Base-by-base conservation (phyloP, 2,329 filamentous ascomycete genomes). In the Sarocladium kiliense region DNA sequence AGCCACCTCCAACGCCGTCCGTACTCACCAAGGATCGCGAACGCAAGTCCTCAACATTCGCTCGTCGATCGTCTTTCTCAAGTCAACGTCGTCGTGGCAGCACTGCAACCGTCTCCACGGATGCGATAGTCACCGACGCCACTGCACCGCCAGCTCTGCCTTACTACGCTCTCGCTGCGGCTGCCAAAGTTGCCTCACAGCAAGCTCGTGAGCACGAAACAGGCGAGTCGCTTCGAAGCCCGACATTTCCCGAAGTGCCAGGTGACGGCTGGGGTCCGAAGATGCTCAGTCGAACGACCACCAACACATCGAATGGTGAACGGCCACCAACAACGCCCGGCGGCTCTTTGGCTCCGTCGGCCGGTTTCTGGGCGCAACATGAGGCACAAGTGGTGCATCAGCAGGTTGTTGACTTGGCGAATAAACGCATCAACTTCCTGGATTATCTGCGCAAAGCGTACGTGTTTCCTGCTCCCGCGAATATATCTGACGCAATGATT, bases 391-490 rank as follows among this genome's bases (percentile, higher is more conserved):
- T 77, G n/a, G 67, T 81, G 27, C 74, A 83, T 58, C 77, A 80
- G 60, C 84, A 86, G 62, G 81, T 99, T 58, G 89, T 93, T 56
- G 93, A 97, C 58, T 83, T 90, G 63, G 88, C 90, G 36, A 87
- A 87, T 57, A 99, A 99, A 76, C 83, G 94, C 62, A 96, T 99
- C 75, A 91, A 91, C 2, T 97, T 94, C 0, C 71, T 99, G 41
- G 90, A 96, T 64, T 99, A 99, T 68, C 71, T 99, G 60, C 84
- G 92, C 59, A 96, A 95, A 74, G 88, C 91, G 91, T 96, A 74
- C 63, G 89, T 80, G 34, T 26, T 27, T 19, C 25, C 47, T 12
- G 6, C 2, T 21, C 12, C 25, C 25, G 14, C 19, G 23, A n/a
- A 37, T 19, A 21, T 23, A 3, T 1, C 12, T 9, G n/a, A 11